These are phyloP conservation scores for Rhodotorula sp. DNA, from an alignment of 1,284 basidiomycete genomes.

Conservation along the genomic window DNA sequence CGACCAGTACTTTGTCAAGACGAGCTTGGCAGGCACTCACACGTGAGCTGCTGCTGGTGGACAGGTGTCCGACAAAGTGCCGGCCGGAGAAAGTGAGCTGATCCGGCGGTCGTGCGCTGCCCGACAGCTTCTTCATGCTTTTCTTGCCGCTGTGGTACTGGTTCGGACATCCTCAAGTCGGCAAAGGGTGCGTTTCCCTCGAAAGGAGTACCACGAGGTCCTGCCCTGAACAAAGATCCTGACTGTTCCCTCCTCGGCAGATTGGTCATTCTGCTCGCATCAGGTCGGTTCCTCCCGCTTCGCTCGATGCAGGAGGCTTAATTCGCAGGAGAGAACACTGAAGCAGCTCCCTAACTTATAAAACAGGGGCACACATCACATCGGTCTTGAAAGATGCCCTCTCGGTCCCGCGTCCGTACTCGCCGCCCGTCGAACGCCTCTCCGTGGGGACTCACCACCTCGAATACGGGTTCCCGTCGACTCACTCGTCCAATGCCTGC, in stretches of 20 bases:
- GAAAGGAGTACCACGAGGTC: neutral
- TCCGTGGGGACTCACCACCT: slow-evolving; percentile 51
- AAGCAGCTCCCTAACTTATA: neutral
- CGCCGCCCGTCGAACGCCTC: slow-evolving; percentile 83
- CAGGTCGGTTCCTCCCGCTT: slow-evolving; percentile 53
- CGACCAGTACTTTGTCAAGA: slow-evolving; percentile 87
- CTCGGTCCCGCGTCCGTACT: slow-evolving; percentile 85
- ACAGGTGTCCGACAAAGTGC: no score
- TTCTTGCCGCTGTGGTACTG: slow-evolving; percentile 82
- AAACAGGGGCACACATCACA: slow-evolving; percentile 41
- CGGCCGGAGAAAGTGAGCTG: no score
- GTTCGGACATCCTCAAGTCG: slow-evolving; percentile 71
- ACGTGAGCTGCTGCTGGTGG: slow-evolving; percentile 49
- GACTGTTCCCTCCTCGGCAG: slow-evolving; percentile 57
- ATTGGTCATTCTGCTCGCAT: slow-evolving; percentile 76
- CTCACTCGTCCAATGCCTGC: slow-evolving; percentile 68
- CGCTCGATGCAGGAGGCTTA: no score
- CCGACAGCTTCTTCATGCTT: slow-evolving; percentile 85
- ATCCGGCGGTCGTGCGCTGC: no score
- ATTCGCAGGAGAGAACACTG: neutral
- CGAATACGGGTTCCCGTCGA: slow-evolving; percentile 93
- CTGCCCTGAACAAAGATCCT: no score
- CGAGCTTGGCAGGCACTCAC: slow-evolving; percentile 75
- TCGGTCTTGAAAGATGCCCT: slow-evolving; percentile 63
- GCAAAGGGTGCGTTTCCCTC: slow-evolving; percentile 62